Conservation (phyloP, 2,329 filamentous ascomycete genomes). For the Zalaria sp. region DNA sequence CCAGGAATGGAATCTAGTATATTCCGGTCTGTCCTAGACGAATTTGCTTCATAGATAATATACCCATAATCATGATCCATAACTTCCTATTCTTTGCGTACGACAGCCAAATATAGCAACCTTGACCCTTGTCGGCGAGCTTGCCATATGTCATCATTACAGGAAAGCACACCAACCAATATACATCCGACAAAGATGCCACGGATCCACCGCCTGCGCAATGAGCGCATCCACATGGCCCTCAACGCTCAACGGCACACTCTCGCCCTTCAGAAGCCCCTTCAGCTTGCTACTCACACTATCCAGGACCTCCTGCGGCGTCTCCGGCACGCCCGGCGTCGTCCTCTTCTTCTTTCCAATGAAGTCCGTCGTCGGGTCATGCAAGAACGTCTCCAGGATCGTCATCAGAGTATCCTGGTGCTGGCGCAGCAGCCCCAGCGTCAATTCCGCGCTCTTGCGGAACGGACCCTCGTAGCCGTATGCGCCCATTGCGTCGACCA, state of each 20-base stretch:
- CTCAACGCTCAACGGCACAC: constrained; percentile 84
- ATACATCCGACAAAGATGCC: constrained; percentile 83
- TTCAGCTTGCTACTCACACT: constrained; percentile 76
- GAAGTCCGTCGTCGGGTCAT: constrained; percentile 91
- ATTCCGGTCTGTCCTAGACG: too few species aligned
- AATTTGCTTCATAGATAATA: too few species aligned
- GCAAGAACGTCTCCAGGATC: constrained; percentile 89
- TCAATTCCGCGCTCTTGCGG: constrained; percentile 78
- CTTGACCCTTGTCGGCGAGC: too few species aligned
- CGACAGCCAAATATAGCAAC: too few species aligned
- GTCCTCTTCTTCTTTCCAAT: constrained; percentile 53
- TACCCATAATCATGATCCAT: too few species aligned
- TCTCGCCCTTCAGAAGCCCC: constrained; percentile 73
- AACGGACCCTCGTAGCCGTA: constrained; percentile 90
- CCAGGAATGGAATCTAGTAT: too few species aligned
- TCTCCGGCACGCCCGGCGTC: constrained; percentile 45
- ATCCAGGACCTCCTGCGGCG: constrained; percentile 70
- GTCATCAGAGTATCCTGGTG: constrained; percentile 97
- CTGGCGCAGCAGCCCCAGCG: constrained; percentile 67
- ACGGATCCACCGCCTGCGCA: constrained; percentile 65
- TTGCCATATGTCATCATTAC: constrained; percentile 17
- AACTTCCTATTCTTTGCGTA: too few species aligned
- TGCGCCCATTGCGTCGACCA: constrained; percentile 93
- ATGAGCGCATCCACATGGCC: constrained; percentile 96
- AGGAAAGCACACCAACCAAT: constrained; percentile 80